These are phyloP conservation scores for Mallotus repandus DNA, from an alignment of 441 rosid genomes.

Conservation along the genomic window DNA sequence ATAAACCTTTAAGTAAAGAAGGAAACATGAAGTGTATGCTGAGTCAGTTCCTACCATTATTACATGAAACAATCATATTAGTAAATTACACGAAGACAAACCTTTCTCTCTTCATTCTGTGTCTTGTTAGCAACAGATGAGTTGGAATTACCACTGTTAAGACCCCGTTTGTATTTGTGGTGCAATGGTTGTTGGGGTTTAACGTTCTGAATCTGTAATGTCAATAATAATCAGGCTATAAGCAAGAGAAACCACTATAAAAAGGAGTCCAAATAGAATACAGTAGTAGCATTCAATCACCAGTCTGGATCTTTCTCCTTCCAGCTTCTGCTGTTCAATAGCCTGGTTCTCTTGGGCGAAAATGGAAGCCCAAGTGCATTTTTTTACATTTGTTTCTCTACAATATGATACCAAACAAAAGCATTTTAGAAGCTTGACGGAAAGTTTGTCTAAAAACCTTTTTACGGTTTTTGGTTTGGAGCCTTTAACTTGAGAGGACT, in stretches of 20 bases:
- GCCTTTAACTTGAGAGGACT: slow-evolving; percentile 30
- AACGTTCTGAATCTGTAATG: slow-evolving; percentile 67
- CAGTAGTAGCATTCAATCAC: slow-evolving; percentile 32
- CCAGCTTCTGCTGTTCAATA: slow-evolving; percentile 90
- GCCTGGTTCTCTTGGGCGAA: slow-evolving; percentile 90
- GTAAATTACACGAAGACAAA: slow-evolving; percentile 21
- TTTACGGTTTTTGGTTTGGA: slow-evolving; percentile 37
- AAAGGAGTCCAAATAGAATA: neutral
- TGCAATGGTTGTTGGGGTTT: slow-evolving; percentile 58
- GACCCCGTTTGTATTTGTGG: slow-evolving; percentile 82
- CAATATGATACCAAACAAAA: neutral
- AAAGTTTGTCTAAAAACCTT: slow-evolving; percentile 33
- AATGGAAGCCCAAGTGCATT: slow-evolving; percentile 40
- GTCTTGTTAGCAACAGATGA: slow-evolving; percentile 42
- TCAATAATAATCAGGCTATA: slow-evolving; percentile 8
- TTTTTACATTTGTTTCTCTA: slow-evolving; percentile 42
- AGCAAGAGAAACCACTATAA: slow-evolving; percentile 2
- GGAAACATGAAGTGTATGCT: neutral
- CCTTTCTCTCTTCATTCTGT: slow-evolving; percentile 80
- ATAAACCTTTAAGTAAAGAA: slow-evolving; percentile 50
- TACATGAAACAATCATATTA: neutral
- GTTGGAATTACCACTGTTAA: slow-evolving; percentile 40
- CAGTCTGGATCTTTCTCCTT: slow-evolving; percentile 85
- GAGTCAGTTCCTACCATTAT: neutral
- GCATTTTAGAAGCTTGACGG: slow-evolving; percentile 10